Conservation (phyloP, 2,329 filamentous ascomycete species). For the Falciphora oryzae region DNA sequence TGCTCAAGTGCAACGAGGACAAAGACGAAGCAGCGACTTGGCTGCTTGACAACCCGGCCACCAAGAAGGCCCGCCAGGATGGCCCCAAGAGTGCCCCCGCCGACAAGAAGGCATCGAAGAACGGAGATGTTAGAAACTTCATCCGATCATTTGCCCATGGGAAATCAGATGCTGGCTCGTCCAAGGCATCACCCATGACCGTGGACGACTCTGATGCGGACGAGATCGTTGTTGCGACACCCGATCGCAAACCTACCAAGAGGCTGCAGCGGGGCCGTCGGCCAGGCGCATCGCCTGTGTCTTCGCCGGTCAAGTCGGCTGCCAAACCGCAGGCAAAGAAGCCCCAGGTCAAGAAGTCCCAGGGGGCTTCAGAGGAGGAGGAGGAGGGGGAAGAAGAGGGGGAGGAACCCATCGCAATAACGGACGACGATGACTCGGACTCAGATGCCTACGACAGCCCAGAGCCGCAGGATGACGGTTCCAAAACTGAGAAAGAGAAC, state of each 20-base stretch:
- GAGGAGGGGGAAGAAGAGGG: conserved; percentile 10
- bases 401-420: conserved; percentile 19
- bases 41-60: conserved; percentile 12
- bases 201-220: not conserved
- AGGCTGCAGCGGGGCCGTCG: conserved; percentile 23
- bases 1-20: conserved; percentile 13
- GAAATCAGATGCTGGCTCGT: not conserved
- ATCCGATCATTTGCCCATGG: conserved; percentile 16
- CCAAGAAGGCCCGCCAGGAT: conserved; percentile 6
- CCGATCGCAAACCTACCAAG: conserved; percentile 4
- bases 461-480: conserved; percentile 30
- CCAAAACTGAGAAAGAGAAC: conserved; percentile 33
- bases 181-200: not conserved
- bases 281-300: conserved; percentile 9
- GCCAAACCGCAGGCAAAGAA: not conserved
- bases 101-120: not conserved
- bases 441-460: conserved; percentile 12
- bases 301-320: conserved; percentile 4
- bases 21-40: conserved; percentile 12
- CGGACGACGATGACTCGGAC: conserved; percentile 30
- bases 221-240: not conserved
- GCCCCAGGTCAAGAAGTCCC: not conserved
- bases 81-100: not conserved
- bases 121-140: conserved; percentile 8
- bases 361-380: not conserved